Percentiles rank a stretch among this genome's conserved stretches.
phyloP scores from a whole-genome alignment of 495 filamentous ascomycete species.

The Trichodelitschia bisporula region DNA sequence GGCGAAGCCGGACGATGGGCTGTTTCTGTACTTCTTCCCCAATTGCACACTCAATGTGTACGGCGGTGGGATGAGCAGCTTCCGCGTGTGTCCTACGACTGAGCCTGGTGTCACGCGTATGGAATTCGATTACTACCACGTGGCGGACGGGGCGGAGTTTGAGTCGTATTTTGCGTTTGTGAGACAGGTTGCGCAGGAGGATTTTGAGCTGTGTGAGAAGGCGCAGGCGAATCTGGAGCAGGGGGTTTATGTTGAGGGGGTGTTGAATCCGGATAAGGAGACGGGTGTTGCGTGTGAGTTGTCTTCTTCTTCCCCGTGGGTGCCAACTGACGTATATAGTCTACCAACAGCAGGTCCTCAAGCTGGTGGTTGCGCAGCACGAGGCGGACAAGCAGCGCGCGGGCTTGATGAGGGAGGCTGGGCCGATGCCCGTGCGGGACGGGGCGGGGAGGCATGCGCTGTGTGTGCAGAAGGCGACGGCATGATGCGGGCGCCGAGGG shows the following conservation, averaged over 20 bases:
- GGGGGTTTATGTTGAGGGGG: slow-evolving; percentile 31
- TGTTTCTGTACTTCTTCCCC: slow-evolving; percentile 38
- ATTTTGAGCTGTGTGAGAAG: slow-evolving; percentile 34
- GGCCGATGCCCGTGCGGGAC: no score
- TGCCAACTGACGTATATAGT: slow-evolving; percentile 11
- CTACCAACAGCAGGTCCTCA: slow-evolving; percentile 30
- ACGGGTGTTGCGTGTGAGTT: slow-evolving; percentile 28
- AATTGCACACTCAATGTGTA: slow-evolving; percentile 37
- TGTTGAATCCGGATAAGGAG: slow-evolving; percentile 32
- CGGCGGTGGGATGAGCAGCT: slow-evolving; percentile 33
- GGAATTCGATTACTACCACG: slow-evolving; percentile 39
- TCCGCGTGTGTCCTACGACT: slow-evolving; percentile 29
- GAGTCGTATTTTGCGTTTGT: slow-evolving; percentile 35
- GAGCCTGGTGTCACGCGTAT: slow-evolving; percentile 29
- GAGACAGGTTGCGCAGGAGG: slow-evolving; percentile 32
- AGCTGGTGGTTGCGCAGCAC: slow-evolving; percentile 16
- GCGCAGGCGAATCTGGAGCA: slow-evolving; percentile 29
- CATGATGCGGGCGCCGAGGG: no score
- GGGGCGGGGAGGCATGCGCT: no score
- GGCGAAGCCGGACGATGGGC: slow-evolving; percentile 25
- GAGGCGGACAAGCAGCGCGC: not conserved
- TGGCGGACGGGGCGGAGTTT: slow-evolving; percentile 27
- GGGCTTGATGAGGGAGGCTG: no score
- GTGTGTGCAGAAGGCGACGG: no score
- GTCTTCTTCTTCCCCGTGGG: not conserved